Evolutionary conservation across 2,329 filamentous ascomycete genomes (phyloP).

Genomic region (Calonectria henricotiae): DNA sequence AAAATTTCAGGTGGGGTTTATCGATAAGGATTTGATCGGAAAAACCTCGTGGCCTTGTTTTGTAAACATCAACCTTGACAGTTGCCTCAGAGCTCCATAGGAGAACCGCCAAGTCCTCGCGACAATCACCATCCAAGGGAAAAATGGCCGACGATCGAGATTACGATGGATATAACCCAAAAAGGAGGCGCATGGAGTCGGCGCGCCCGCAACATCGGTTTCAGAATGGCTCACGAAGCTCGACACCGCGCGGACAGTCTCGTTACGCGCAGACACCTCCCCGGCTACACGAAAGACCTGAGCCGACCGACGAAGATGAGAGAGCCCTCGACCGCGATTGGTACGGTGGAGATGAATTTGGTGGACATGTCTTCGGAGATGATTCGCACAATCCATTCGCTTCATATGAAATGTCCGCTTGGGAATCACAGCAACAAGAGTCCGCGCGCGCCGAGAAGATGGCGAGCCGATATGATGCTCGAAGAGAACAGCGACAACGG

Average conservation of each 20-base stretch:
- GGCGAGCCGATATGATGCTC: conserved; percentile 77
- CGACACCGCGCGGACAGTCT: conserved; percentile 57
- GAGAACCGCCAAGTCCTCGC: conserved; percentile 15
- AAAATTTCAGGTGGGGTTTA: conserved; percentile 61
- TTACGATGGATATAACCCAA: conserved; percentile 60
- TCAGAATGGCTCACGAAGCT: conserved; percentile 56
- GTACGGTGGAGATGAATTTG: conserved; percentile 91
- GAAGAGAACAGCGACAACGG: conserved; percentile 88
- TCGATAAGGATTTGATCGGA: conserved; percentile 57
- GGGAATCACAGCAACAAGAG: conserved; percentile 85
- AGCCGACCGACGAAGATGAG: conserved; percentile 79
- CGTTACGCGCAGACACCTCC: conserved; percentile 62
- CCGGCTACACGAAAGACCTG: conserved; percentile 67
- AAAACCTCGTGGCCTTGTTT: conserved; percentile 48
- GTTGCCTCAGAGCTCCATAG: conserved; percentile 19
- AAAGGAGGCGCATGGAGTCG: conserved; percentile 59
- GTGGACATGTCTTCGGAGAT: conserved; percentile 87
- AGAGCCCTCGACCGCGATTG: conserved; percentile 90
- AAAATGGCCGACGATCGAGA: conserved; percentile 59
- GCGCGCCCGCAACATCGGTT: conserved; percentile 52
- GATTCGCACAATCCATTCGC: conserved; percentile 95
- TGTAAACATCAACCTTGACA: conserved; percentile 27
- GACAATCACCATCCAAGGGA: conserved; percentile 28
- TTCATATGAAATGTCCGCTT: conserved; percentile 80
- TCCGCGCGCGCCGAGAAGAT: conserved; percentile 86